Evolutionary conservation across 2,329 filamentous ascomycete genomes (phyloP), one percentile per base, ranked within the genome.

Genomic region (Venturia aucupariae): DNA sequence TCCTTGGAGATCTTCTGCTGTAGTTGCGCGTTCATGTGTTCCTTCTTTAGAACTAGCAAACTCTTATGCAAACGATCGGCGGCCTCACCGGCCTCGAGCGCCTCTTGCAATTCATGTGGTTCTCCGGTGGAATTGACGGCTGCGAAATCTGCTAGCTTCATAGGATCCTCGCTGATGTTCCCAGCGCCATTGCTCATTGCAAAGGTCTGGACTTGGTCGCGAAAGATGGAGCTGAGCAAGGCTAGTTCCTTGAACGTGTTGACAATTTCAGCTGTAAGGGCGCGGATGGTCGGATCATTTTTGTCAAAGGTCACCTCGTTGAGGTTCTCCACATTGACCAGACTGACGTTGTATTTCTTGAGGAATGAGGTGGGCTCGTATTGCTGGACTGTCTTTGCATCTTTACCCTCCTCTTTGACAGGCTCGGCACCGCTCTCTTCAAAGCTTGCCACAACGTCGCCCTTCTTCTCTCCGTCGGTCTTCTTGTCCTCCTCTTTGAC

Each of bases 171-270:
- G 60, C 91, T 93, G 61, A 99, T 90, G 70, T 97, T 99, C 64
- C 93, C 92, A 0, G 92, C 90, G 11, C 90, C 95, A 70, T 96
- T 92, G 71, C 91, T 95, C 82, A 96, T 95, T 38, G 92, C 93
- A 73, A 97, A 99, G 1, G 93, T 96, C 0, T 92, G 96, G 64
- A 99, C 96, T 73, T 99, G 94, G 72, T 99, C 94, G 65, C 93
- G 86, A 82, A 99, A 99, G 24, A 99, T 82, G 66, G 90, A 91
- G 78, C 97, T 99, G 77, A 97, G 86, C 55, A 87, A 89, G 11
- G 93, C 93, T 63, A 99, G 91, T 74, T 97, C 92, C 78, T 97
- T 97, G 81, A 97, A 97, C 0, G 96, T 94, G 74, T 97, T 97
- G 73, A 99, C 92, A 67, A 99, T 97, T 78, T 99, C 95, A 72